Base-by-base conservation (phyloP, 805 yeast genomes). In the Cyberlindnera nakhonratchasimensis region DNA sequence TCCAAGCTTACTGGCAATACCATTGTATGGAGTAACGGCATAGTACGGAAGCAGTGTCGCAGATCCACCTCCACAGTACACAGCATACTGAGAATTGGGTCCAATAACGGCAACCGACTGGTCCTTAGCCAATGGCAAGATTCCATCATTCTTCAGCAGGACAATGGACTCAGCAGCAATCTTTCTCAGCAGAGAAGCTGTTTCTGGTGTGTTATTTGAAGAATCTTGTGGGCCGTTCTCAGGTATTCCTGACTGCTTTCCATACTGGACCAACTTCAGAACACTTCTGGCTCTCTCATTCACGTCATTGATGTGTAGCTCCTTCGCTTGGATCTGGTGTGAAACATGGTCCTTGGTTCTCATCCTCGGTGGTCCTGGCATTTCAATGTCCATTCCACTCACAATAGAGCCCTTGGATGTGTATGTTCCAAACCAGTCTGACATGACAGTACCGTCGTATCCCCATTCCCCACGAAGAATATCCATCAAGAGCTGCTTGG, bases 351-450 rank as follows among this genome's bases (percentile, higher is more conserved):
- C 60, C 7, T 21, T 14, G 2, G 61, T 61, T 52, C 72, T 63
- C 62, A 80, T 70, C 39, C 69, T 62, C 8, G 81, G 63, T 16
- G 79, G 76, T 28, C 86, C 86, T 1, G 86, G 86, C 82, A 78
- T 77, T 58, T 80, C 86, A 51, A 80, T 63, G 54, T 79, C 81
- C 42, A 80, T 62, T 7, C 86, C 85, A 26, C 76, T 75, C 30
- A 70, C 67, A 35, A 79, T 56, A 12, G 80, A 52, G 32, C 67
- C 71, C 32, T 64, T 65, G 28, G 63, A 62, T 13, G 79, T 67
- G 57, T 74, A 78, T 9, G 71, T 67, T 20, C 86, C 86, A 54
- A 54, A 73, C 86, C 86, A 80, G 60, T 80, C 86, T 22, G 80
- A 73, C 79, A 80, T 77, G 26, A 71, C 57, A 29, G 72, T 57